Evolutionary conservation across 2,329 filamentous ascomycete species (phyloP).

Genomic region (Trichophyton rubrum): DNA sequence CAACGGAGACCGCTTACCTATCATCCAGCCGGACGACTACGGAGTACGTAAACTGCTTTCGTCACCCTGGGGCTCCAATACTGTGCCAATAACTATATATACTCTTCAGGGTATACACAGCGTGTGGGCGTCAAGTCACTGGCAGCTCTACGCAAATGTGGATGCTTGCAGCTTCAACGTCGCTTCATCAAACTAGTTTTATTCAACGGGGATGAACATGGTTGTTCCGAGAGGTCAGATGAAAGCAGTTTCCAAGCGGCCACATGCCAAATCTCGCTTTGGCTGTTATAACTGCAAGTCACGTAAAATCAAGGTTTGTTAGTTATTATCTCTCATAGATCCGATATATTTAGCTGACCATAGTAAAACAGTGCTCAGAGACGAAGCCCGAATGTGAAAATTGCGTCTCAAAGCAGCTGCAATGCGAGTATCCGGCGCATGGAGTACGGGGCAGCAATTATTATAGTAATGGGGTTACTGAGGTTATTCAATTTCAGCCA

Average conservation of each 20-base stretch:
- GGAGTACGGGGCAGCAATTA: not conserved
- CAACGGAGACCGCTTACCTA: too few species aligned
- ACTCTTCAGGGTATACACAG: not conserved
- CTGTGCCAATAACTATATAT: not conserved
- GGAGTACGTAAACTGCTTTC: slow-evolving; percentile 1
- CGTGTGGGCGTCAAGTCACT: not conserved
- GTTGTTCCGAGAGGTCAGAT: not conserved
- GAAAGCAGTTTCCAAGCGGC: not conserved
- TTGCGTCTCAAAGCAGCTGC: slow-evolving; percentile 20
- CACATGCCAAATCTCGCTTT: slow-evolving; percentile 22
- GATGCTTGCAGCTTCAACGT: not conserved
- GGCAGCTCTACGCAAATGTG: not conserved
- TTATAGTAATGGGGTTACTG: not conserved
- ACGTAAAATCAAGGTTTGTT: slow-evolving; percentile 37
- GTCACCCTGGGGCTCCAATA: not conserved
- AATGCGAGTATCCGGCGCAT: slow-evolving; percentile 21
- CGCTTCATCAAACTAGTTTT: not conserved
- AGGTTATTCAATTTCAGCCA: not conserved
- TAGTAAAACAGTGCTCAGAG: slow-evolving; percentile 20
- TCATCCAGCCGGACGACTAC: not conserved
- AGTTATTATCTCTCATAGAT: not conserved
- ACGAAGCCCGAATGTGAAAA: slow-evolving; percentile 25
- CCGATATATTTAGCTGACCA: not conserved
- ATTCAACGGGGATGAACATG: not conserved
- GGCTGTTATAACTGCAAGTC: slow-evolving; percentile 29